Evolutionary conservation across 768 basidiomycete species (phyloP), one percentile per base, ranked within the genome.

Genomic region (Artomyces pyxidatus): DNA sequence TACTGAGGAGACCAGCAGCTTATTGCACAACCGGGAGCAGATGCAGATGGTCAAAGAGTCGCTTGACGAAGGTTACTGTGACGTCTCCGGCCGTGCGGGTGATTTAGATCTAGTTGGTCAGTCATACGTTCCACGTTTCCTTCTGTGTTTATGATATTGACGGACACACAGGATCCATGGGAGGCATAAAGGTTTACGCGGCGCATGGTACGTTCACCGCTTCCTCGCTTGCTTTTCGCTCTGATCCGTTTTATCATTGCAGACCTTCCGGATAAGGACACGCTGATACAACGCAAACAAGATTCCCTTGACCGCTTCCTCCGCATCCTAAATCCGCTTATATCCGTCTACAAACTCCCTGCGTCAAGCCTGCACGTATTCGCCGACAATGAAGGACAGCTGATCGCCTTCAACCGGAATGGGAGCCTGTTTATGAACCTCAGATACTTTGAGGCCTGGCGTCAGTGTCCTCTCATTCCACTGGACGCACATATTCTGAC

Each of bases 321-420:
- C 21, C 70, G 79, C 45, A 67, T 93, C 30, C 70, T 93, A 46
- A 65, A 67, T 0, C 80, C 82, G 0, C 72, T 97, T 17, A 74
- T 80, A 4, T 62, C 71, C 26, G 71, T 94, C 14, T 98, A 90
- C 63, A 73, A 75, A 54, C 76, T 97, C 29, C 82, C 90, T 1
- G 65, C 80, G 23, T 67, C 76, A 0, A 85, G 84, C 40, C 58
- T 96, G 50, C 89, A 95, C 58, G 75, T 99, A 5, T 98, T 98
- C 63, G 85, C 82, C 65, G 94, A 98, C 60, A 62, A 73, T 19
- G 68, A 70, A 4, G 94, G 95, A 1, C 83, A 81, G 1, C 67
- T 88, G 11, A 95, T 98, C 47, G 96, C 93, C 1, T 98, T 99
- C 72, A 99, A 97, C 63, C 73, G 92, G 23, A 80, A 80, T 42